Percentiles rank a stretch among this genome's conserved stretches.
Evolutionary conservation across 148 eudicot species (phyloP).

Genomic region (Chenopodium formosanum): DNA sequence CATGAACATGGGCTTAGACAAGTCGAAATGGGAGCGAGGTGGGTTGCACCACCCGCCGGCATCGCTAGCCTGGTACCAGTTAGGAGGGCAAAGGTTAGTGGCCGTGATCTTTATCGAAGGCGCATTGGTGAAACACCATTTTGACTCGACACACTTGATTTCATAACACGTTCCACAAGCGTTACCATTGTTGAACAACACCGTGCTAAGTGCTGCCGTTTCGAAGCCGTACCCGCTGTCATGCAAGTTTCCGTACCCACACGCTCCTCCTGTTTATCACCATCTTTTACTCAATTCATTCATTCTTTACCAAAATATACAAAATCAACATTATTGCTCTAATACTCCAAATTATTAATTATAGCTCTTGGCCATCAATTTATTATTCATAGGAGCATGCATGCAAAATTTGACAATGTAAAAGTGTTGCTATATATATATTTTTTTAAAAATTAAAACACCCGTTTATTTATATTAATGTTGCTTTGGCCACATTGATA

Average conservation of each 20-base stretch:
- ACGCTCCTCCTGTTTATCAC: constrained; percentile 40
- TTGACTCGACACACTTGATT: constrained; percentile 35
- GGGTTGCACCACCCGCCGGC: constrained; percentile 61
- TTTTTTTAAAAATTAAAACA: no score
- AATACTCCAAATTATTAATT: no score
- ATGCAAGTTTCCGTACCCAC: constrained; percentile 44
- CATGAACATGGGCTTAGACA: constrained; percentile 43
- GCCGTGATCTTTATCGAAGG: constrained; percentile 39
- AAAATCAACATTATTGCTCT: no score
- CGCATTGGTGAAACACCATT: constrained; percentile 30
- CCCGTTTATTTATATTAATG: no score
- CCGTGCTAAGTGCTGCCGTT: constrained; percentile 47
- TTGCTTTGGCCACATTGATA: no score
- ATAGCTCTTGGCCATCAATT: no score
- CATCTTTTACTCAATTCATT: neutral
- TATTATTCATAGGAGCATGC: no score
- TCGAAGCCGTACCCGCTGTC: constrained; percentile 33
- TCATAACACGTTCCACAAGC: constrained; percentile 46
- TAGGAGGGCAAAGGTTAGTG: constrained; percentile 53
- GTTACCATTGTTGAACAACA: constrained; percentile 41
- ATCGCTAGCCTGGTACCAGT: constrained; percentile 36
- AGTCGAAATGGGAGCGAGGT: constrained; percentile 48
- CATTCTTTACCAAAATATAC: no score
- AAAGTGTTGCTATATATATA: no score
- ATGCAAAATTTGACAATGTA: no score